A percentile compares a stretch with the other conserved stretches of the same genome.
Conservation (phyloP, 2,329 filamentous ascomycete genomes). For the Diaporthe sp. region DNA sequence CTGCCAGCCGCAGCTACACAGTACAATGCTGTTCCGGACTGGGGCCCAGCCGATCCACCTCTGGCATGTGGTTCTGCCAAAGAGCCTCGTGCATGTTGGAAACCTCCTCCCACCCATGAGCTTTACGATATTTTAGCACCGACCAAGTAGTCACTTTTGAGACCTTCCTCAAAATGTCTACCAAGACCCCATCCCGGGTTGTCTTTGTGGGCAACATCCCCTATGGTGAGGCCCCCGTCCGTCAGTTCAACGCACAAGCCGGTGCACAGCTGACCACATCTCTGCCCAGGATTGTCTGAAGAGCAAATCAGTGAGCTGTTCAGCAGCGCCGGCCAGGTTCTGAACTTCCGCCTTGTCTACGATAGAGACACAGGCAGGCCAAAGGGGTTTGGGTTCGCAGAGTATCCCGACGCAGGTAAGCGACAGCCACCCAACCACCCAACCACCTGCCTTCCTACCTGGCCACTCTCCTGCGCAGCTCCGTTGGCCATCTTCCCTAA, state of each 20-base stretch:
- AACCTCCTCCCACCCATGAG: not conserved
- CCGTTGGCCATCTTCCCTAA: slow-evolving; percentile 27
- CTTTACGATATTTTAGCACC: not conserved
- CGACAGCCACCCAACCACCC: not conserved
- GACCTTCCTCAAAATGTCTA: slow-evolving; percentile 66
- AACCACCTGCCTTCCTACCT: not conserved
- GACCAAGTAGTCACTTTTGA: not conserved
- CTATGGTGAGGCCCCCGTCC: slow-evolving; percentile 66
- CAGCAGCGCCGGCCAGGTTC: slow-evolving; percentile 86
- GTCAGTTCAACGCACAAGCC: not conserved
- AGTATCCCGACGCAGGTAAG: slow-evolving; percentile 90
- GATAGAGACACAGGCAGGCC: slow-evolving; percentile 94
- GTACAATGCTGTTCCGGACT: not conserved
- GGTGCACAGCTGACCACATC: slow-evolving; percentile 18
- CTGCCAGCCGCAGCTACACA: not conserved
- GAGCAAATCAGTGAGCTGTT: slow-evolving; percentile 97
- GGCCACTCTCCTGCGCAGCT: not conserved
- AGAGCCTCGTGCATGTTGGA: not conserved
- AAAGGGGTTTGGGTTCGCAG: slow-evolving; percentile 96
- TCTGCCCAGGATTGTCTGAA: slow-evolving; percentile 83
- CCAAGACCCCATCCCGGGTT: slow-evolving; percentile 80
- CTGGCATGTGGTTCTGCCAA: not conserved
- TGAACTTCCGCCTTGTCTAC: slow-evolving; percentile 93
- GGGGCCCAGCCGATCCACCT: not conserved
- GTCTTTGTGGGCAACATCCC: slow-evolving; percentile 89